Conservation (phyloP, 2,329 filamentous ascomycete species). For the Tolypocladium cylindrosporum region DNA sequence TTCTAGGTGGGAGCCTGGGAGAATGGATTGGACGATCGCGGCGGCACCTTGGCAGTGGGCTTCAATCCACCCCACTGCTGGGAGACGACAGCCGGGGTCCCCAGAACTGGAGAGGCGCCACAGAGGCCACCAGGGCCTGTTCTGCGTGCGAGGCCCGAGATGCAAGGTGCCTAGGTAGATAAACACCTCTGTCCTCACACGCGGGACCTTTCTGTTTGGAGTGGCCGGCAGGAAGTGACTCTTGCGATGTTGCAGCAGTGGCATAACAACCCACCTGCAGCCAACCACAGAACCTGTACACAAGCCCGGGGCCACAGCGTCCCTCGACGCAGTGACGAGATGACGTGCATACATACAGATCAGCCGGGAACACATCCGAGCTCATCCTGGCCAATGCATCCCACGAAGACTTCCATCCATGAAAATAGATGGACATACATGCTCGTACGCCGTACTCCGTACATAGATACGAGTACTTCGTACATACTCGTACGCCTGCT, state of each 20-base stretch:
- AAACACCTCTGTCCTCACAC: neutral
- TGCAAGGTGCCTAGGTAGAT: too few relatives aligned
- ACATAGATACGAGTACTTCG: too few relatives aligned
- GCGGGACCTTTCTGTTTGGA: neutral
- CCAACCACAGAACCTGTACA: neutral
- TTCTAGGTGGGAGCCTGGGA: too few relatives aligned
- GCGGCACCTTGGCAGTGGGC: too few relatives aligned
- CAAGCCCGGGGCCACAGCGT: neutral
- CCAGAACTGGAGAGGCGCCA: neutral
- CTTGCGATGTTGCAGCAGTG: neutral
- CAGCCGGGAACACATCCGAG: neutral
- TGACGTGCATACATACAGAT: neutral
- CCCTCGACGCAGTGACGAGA: neutral
- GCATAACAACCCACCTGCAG: neutral
- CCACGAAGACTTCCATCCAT: too few relatives aligned
- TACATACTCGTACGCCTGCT: neutral
- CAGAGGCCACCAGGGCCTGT: neutral
- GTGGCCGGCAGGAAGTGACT: neutral
- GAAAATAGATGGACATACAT: too few relatives aligned
- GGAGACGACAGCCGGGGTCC: neutral
- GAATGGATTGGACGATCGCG: too few relatives aligned
- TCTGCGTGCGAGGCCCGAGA: too few relatives aligned
- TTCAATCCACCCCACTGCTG: too few relatives aligned
- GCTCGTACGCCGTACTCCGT: too few relatives aligned
- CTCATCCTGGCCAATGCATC: too few relatives aligned